Evolutionary conservation across 2,329 filamentous ascomycete species (phyloP).

Genomic region (Talaromyces sp.): DNA sequence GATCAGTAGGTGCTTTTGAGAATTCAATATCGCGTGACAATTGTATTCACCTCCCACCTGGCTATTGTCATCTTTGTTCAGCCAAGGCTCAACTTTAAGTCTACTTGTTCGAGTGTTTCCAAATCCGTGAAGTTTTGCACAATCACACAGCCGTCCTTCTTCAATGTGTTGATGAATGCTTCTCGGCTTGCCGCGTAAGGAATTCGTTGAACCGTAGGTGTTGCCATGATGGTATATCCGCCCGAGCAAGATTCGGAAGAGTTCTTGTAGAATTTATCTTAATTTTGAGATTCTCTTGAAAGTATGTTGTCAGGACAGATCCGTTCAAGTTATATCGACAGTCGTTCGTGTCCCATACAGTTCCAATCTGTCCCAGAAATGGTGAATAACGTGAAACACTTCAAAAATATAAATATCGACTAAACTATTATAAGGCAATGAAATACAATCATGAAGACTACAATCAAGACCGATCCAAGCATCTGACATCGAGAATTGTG

Average conservation of each 20-base stretch:
- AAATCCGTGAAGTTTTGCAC: constrained; percentile 33
- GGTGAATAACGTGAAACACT: not conserved
- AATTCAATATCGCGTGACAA: not conserved
- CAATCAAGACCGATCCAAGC: not conserved
- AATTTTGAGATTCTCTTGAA: not conserved
- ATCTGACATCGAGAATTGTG: not conserved
- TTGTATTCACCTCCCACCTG: constrained; percentile 26
- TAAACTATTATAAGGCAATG: not conserved
- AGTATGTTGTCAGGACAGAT: too few relatives aligned
- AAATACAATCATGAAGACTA: not conserved
- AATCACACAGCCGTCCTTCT: constrained; percentile 37
- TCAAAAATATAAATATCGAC: not conserved
- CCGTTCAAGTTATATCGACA: too few relatives aligned
- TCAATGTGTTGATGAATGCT: constrained; percentile 34
- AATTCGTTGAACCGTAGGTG: constrained; percentile 14
- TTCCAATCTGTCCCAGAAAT: not conserved
- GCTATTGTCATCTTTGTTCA: constrained; percentile 28
- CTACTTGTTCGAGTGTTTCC: constrained; percentile 29
- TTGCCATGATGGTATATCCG: not conserved
- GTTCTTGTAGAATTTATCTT: not conserved
- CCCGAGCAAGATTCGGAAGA: not conserved
- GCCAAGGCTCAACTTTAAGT: constrained; percentile 30
- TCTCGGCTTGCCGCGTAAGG: constrained; percentile 13
- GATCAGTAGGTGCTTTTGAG: not conserved
- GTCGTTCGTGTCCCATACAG: too few relatives aligned